Conservation (phyloP, 257 asterid species). For the Penstemon barbatus region DNA sequence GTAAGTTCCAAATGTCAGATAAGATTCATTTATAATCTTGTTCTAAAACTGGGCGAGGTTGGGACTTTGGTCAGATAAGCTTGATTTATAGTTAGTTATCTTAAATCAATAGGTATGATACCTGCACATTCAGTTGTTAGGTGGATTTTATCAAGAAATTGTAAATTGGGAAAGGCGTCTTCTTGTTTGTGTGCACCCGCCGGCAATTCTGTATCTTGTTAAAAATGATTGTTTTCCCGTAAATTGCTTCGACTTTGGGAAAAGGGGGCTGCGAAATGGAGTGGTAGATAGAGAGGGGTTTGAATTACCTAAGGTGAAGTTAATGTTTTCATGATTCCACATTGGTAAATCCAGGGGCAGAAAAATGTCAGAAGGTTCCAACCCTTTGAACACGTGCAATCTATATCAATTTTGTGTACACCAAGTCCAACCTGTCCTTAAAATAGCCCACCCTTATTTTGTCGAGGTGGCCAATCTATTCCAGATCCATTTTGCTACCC, state of each 20-base stretch:
- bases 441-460: constrained; percentile 3
- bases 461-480: constrained; percentile 19
- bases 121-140: constrained; percentile 1
- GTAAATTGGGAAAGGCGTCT: neutral
- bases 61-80: neutral
- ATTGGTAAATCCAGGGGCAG: neutral
- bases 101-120: neutral
- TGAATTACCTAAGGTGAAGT: neutral
- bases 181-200: neutral
- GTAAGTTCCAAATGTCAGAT: constrained; percentile 8
- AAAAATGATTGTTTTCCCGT: no score
- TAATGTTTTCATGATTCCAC: neutral
- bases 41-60: neutral
- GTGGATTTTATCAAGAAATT: neutral
- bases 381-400: constrained; percentile 1
- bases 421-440: neutral
- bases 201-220: neutral
- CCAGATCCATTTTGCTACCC: neutral
- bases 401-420: neutral
- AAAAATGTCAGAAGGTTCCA: constrained; percentile 8
- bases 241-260: neutral
- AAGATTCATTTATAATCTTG: neutral
- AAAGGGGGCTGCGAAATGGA: neutral
- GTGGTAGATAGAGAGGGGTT: neutral
- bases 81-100: neutral